Conservation (phyloP, 768 basidiomycete genomes). For the Plicaturopsis crispa region DNA sequence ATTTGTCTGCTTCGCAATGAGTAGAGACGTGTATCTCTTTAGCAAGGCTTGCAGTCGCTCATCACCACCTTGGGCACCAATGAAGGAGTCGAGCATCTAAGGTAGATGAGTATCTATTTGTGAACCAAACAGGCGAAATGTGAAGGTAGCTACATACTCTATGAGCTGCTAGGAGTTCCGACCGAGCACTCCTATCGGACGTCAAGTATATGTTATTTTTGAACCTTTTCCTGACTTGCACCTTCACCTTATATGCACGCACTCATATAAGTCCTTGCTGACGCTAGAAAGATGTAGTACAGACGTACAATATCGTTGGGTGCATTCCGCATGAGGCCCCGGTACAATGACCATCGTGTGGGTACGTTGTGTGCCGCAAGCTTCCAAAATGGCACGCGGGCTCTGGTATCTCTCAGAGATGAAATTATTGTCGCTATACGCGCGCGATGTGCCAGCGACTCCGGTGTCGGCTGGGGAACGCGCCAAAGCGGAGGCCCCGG, state of each 20-base stretch:
- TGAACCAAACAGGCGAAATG: too few relatives aligned
- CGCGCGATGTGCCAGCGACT: slow-evolving; percentile 42
- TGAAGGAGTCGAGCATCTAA: too few relatives aligned
- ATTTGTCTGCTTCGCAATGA: slow-evolving; percentile 24
- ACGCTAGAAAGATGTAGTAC: neutral
- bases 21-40: too few relatives aligned
- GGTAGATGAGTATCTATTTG: too few relatives aligned
- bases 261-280: slow-evolving; percentile 1
- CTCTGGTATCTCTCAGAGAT: slow-evolving; percentile 49
- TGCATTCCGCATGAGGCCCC: slow-evolving; percentile 52
- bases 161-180: slow-evolving; percentile 43
- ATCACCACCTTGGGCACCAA: too few relatives aligned
- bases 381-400: slow-evolving; percentile 58
- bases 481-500: too few relatives aligned
- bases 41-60: too few relatives aligned
- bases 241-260: slow-evolving; percentile 40
- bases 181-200: slow-evolving; percentile 39
- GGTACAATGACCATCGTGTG: slow-evolving; percentile 71
- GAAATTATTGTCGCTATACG: slow-evolving; percentile 46
- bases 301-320: slow-evolving; percentile 46
- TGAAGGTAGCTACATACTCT: slow-evolving; percentile 45
- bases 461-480: slow-evolving; percentile 8
- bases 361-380: slow-evolving; percentile 70
- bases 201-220: slow-evolving; percentile 43
- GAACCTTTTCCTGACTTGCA: slow-evolving; percentile 50